Conservation (phyloP, 495 filamentous ascomycete species). For the Xylaria scruposa region DNA sequence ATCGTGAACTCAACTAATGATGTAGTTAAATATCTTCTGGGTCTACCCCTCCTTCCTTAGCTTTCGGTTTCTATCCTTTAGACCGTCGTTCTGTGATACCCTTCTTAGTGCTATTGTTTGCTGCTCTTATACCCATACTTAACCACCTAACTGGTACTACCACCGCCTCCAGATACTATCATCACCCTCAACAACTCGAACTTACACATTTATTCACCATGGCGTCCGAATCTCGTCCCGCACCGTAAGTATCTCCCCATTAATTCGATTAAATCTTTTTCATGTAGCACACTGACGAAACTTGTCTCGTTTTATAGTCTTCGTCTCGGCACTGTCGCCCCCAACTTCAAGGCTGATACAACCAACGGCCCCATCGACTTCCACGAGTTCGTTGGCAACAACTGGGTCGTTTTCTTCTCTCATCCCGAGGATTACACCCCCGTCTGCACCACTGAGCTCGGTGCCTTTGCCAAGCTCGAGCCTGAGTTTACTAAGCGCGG, state of each 20-base stretch:
- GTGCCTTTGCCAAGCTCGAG: constrained; percentile 95
- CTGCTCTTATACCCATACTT: constrained; percentile 25
- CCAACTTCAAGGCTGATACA: constrained; percentile 93
- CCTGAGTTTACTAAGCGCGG: constrained; percentile 94
- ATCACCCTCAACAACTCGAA: background rate
- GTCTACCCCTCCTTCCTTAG: constrained; percentile 25
- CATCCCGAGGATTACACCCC: constrained; percentile 95
- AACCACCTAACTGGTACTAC: background rate
- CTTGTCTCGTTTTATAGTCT: constrained; percentile 55
- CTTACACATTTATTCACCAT: constrained; percentile 27
- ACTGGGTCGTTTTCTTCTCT: constrained; percentile 95
- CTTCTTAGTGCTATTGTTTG: constrained; percentile 25
- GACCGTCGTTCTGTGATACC: constrained; percentile 22
- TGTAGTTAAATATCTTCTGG: constrained; percentile 31
- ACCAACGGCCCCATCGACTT: constrained; percentile 93
- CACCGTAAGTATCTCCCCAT: constrained; percentile 31
- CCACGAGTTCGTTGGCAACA: constrained; percentile 94
- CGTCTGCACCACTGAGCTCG: constrained; percentile 98
- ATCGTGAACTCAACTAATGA: constrained; percentile 21
- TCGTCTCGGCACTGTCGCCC: constrained; percentile 87
- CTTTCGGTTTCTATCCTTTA: constrained; percentile 15
- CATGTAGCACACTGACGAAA: constrained; percentile 18
- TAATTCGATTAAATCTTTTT: background rate
- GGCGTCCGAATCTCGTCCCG: constrained; percentile 35
- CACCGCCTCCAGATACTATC: background rate